phyloP scores from a whole-genome alignment of 768 basidiomycete species.

The Agrocybe chaxingu region DNA sequence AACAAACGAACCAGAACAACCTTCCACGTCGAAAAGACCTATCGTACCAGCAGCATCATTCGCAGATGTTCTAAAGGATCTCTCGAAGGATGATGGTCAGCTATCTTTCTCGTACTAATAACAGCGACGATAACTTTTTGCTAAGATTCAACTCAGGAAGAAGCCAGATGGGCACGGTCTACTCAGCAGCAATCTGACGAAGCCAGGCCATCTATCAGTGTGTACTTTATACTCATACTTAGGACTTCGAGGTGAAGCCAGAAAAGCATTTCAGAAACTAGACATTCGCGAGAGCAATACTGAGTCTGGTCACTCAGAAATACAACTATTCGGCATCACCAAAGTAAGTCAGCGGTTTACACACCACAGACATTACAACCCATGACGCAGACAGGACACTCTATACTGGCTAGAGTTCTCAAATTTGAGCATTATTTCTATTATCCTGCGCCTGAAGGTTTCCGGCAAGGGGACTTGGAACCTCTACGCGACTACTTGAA shows the following conservation, averaged over 20 bases:
- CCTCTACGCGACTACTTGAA: constrained; percentile 68
- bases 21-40: background rate
- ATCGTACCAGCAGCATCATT: constrained; percentile 15
- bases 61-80: constrained; percentile 11
- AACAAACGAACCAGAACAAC: background rate
- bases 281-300: constrained; percentile 19
- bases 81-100: constrained; percentile 8
- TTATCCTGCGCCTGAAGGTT: constrained; percentile 76
- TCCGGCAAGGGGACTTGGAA: constrained; percentile 57
- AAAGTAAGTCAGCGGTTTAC: constrained; percentile 12
- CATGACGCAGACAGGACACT: constrained; percentile 64
- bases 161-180: constrained; percentile 6
- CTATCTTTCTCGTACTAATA: background rate
- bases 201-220: constrained; percentile 14
- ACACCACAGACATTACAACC: background rate
- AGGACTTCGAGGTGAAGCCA: background rate
- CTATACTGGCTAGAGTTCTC: constrained; percentile 76
- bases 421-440: constrained; percentile 92
- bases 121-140: no score
- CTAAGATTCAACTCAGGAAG: background rate
- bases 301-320: constrained; percentile 11
- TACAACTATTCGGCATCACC: constrained; percentile 24
- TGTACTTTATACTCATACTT: constrained; percentile 1
- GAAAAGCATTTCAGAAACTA: constrained; percentile 25
- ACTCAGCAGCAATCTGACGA: constrained; percentile 2